Conservation (phyloP, 78 protist species). For the Dictyostelium brefeldianum region DNA sequence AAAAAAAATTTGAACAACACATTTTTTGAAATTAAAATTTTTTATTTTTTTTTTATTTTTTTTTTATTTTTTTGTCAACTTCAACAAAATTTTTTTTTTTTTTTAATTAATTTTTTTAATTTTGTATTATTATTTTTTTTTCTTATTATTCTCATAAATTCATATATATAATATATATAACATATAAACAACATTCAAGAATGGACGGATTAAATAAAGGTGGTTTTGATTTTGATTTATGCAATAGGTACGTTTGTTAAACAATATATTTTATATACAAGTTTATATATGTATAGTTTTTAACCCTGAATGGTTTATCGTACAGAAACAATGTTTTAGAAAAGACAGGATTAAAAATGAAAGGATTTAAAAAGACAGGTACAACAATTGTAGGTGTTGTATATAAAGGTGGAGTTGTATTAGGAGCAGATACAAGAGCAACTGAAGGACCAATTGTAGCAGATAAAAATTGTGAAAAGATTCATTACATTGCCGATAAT, state of each 20-base stretch:
- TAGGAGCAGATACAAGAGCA: slow-evolving; percentile 99
- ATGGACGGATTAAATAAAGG: slow-evolving; percentile 79
- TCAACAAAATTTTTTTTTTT: background rate
- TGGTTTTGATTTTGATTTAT: slow-evolving; percentile 79
- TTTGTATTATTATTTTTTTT: background rate
- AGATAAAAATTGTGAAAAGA: slow-evolving; percentile 99
- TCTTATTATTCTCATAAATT: background rate
- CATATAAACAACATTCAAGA: background rate
- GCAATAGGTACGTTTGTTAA: slow-evolving; percentile 46
- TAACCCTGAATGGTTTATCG: too few species aligned
- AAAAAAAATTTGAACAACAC: too few species aligned
- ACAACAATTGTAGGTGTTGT: slow-evolving; percentile 99
- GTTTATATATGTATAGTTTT: too few species aligned
- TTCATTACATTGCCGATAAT: slow-evolving; percentile 99
- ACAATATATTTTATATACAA: too few species aligned
- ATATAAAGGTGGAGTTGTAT: slow-evolving; percentile 96
- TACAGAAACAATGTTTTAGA: slow-evolving; percentile 82
- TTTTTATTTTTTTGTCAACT: slow-evolving; percentile 15
- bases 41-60: background rate
- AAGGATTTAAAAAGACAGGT: slow-evolving; percentile 97
- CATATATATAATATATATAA: background rate
- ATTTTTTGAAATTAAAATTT: too few species aligned
- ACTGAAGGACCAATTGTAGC: slow-evolving; percentile 98
- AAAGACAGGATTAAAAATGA: slow-evolving; percentile 79
- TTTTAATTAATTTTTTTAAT: background rate